Percentiles rank a stretch among this genome's conserved stretches.
These are phyloP conservation scores for Tremella yokohamensis DNA, from an alignment of 768 basidiomycete species.

Conservation along the genomic window DNA sequence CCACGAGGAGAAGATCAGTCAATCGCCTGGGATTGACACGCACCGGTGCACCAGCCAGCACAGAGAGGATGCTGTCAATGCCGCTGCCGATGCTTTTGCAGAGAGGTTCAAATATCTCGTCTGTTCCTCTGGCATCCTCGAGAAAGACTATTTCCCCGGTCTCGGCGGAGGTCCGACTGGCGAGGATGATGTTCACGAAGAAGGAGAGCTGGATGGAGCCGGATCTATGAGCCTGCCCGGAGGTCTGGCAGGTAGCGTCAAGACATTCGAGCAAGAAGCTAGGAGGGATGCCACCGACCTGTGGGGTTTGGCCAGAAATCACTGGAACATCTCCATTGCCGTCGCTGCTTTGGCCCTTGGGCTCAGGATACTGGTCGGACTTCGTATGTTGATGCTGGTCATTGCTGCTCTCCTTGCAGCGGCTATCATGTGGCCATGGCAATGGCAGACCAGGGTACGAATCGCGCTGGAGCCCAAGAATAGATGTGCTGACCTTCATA, in stretches of 20 bases:
- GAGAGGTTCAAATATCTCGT: slow-evolving; percentile 47
- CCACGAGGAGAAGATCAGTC: no score
- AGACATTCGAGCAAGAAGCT: background rate
- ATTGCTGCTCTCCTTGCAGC: slow-evolving; percentile 1
- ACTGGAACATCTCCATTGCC: slow-evolving; percentile 30
- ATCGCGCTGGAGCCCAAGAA: background rate
- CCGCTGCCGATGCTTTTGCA: slow-evolving; percentile 18
- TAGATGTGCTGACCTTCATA: background rate
- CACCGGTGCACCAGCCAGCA: no score
- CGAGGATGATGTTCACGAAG: background rate
- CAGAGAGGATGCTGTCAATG: no score
- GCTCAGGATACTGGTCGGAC: slow-evolving; percentile 11
- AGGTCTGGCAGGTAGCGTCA: background rate
- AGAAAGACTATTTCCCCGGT: slow-evolving; percentile 40
- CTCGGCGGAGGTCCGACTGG: slow-evolving; percentile 11
- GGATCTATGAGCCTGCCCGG: background rate
- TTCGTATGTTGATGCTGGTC: slow-evolving; percentile 6
- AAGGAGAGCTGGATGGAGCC: background rate
- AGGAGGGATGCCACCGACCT: background rate
- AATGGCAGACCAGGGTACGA: background rate
- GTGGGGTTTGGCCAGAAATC: background rate
- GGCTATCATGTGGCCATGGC: background rate
- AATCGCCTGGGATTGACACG: no score
- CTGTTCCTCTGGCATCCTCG: slow-evolving; percentile 42
- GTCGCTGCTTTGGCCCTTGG: slow-evolving; percentile 11